Evolutionary conservation across 768 basidiomycete species (phyloP).

Genomic region (Russula abietina): DNA sequence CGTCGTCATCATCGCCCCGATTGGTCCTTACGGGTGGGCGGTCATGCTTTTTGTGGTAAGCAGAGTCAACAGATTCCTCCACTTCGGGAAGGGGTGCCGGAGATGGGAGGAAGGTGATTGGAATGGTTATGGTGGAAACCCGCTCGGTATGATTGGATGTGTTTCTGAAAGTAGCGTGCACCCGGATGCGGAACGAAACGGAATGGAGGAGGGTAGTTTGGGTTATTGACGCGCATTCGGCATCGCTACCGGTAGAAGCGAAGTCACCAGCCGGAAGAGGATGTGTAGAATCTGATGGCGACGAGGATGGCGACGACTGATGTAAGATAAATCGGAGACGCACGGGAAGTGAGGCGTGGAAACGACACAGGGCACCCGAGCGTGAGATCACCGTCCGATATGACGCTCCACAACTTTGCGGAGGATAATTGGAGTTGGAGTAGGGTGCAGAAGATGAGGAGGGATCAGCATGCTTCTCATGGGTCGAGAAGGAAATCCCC

Average conservation of each 20-base stretch:
- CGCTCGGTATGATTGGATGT: conserved; percentile 62
- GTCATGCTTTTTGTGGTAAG: conserved; percentile 87
- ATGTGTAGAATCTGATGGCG: conserved; percentile 42
- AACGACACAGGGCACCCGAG: conserved; percentile 88
- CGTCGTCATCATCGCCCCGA: conserved; percentile 60
- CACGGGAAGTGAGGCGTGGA: conserved; percentile 70
- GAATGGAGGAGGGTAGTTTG: conserved; percentile 78
- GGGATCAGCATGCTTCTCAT: conserved; percentile 23
- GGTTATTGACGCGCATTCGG: conserved; percentile 68
- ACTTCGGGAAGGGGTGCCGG: conserved; percentile 76
- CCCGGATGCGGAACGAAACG: conserved; percentile 69
- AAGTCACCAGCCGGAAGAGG: conserved; percentile 40
- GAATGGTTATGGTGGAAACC: conserved; percentile 57
- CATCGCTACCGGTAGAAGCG: conserved; percentile 48
- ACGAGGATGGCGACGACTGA: conserved; percentile 47
- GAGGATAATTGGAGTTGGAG: conserved; percentile 22
- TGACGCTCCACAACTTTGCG: conserved; percentile 27
- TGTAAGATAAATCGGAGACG: conserved; percentile 79
- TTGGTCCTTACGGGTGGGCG: conserved; percentile 67
- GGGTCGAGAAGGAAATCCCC: conserved; percentile 28
- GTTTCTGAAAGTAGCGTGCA: conserved; percentile 75
- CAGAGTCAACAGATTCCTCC: conserved; percentile 61
- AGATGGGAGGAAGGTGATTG: conserved; percentile 65
- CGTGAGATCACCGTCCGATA: conserved; percentile 59
- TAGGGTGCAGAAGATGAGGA: conserved; percentile 28